phyloP scores from a whole-genome alignment of 805 yeast species.

The Metschnikowia borealis region DNA sequence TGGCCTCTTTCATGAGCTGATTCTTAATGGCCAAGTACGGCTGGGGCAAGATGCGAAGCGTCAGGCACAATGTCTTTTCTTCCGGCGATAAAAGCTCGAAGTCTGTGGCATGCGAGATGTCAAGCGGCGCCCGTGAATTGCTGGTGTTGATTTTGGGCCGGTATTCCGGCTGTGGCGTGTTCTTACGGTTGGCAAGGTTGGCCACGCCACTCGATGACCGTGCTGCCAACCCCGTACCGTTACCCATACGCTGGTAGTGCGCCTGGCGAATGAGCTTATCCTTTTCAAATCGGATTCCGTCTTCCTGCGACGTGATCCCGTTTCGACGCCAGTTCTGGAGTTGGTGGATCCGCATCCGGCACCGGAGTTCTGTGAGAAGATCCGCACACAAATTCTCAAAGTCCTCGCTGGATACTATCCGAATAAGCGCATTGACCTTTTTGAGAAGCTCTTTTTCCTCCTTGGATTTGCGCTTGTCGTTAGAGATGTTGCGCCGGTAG shows the following conservation, averaged over 20 bases:
- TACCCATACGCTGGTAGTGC: conserved; percentile 55
- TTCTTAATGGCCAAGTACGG: conserved; percentile 93
- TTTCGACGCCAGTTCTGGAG: conserved; percentile 90
- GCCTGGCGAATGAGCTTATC: conserved; percentile 71
- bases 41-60: conserved; percentile 81
- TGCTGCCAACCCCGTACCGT: conserved; percentile 27
- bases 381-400: conserved; percentile 72
- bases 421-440: conserved; percentile 73
- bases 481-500: conserved; percentile 73
- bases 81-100: conserved; percentile 79
- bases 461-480: conserved; percentile 80
- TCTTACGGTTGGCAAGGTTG: conserved; percentile 10
- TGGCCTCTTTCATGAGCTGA: conserved; percentile 78
- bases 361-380: conserved; percentile 69
- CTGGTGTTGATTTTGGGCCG: conserved; percentile 42
- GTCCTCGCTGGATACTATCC: conserved; percentile 77
- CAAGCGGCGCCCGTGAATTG: conserved; percentile 47
- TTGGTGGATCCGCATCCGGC: conserved; percentile 79
- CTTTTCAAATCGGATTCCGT: conserved; percentile 81
- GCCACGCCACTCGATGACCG: conserved; percentile 15
- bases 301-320: conserved; percentile 81
- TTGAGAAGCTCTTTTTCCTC: conserved; percentile 84
- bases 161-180: conserved; percentile 36
- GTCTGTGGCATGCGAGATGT: conserved; percentile 76
- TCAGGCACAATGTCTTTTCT: conserved; percentile 82